Percentiles rank a stretch among this genome's conserved stretches.
These are phyloP conservation scores for Botrytis hyacinthi DNA, from an alignment of 2,329 filamentous ascomycete genomes.

Conservation along the genomic window DNA sequence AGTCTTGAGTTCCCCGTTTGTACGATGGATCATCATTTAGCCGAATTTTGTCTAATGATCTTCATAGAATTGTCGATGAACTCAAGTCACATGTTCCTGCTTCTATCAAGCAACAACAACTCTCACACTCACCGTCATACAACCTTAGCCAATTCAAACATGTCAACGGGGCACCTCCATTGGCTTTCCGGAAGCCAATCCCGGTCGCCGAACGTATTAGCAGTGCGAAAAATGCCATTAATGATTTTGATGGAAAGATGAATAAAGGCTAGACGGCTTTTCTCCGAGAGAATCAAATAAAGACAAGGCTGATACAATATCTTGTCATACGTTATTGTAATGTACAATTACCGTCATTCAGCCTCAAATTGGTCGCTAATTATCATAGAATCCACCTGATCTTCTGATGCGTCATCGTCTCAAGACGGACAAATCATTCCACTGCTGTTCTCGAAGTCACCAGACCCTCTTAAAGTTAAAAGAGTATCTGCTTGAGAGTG, in stretches of 20 bases:
- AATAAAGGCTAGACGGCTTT: neutral
- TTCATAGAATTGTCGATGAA: neutral
- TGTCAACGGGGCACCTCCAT: neutral
- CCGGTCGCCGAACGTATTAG: neutral
- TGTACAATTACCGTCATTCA: neutral
- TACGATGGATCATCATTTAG: neutral
- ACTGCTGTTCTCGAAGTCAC: no score
- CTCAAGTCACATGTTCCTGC: neutral
- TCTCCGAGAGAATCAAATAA: neutral
- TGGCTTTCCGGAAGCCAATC: conserved; percentile 15
- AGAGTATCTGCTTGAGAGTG: neutral
- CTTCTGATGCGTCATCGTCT: neutral
- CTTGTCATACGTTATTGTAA: conserved; percentile 8
- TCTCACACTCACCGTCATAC: neutral
- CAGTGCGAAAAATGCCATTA: neutral
- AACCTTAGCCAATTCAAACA: neutral
- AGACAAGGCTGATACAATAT: neutral
- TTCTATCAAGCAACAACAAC: neutral
- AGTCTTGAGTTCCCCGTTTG: conserved; percentile 3
- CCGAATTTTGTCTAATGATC: neutral
- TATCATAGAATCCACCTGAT: neutral
- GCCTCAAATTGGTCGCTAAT: neutral
- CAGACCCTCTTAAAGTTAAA: no score
- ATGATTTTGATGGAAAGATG: conserved; percentile 16
- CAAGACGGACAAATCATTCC: neutral